Conservation (phyloP, 129 eudicot species). For the Escallonia rubra region DNA sequence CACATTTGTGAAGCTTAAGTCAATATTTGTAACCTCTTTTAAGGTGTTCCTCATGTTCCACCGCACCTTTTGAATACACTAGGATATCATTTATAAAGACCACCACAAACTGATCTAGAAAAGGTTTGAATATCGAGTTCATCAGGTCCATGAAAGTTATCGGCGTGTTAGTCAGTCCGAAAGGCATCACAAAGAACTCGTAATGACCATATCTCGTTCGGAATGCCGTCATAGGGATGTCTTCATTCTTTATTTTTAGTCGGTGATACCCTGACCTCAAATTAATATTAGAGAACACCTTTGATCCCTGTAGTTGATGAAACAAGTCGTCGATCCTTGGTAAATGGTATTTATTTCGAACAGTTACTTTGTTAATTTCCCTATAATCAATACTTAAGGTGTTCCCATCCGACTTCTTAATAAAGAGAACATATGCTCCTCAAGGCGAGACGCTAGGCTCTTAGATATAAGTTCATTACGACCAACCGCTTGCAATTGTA, state of each 20-base stretch:
- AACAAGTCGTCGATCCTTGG: not conserved
- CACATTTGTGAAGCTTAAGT: no score
- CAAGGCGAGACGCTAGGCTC: not conserved
- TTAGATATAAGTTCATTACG: no score
- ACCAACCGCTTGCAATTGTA: not conserved
- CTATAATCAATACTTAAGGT: not conserved
- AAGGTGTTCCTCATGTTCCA: not conserved
- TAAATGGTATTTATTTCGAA: not conserved
- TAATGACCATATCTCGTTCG: not conserved
- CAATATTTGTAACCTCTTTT: not conserved
- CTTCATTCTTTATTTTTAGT: not conserved
- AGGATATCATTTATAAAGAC: conserved; percentile 1
- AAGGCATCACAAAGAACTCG: not conserved
- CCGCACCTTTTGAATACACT: not conserved
- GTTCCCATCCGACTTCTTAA: not conserved
- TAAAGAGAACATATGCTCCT: not conserved
- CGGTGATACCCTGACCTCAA: not conserved
- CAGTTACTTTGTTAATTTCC: not conserved
- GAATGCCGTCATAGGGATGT: not conserved
- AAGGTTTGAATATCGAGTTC: not conserved
- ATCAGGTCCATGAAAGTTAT: not conserved
- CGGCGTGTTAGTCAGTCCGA: not conserved
- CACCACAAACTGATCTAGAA: not conserved
- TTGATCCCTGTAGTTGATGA: not conserved
- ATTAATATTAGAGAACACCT: not conserved